Evolutionary conservation across 2,329 filamentous ascomycete genomes (phyloP).

Genomic region (Colletotrichum neosansevieriae): DNA sequence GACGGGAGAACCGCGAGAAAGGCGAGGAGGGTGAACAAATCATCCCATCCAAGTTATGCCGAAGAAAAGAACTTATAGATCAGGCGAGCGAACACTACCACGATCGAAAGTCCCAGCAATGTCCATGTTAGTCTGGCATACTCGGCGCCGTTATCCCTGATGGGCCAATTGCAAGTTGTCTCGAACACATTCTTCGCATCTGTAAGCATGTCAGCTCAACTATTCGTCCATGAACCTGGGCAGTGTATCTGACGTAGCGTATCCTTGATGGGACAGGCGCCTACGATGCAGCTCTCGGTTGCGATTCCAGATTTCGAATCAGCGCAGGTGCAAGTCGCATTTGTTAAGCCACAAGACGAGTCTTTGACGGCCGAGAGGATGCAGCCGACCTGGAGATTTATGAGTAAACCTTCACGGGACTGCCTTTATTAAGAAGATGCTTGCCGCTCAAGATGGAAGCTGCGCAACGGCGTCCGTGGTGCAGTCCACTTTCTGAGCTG

Average conservation of each 20-base stretch:
- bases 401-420: background rate
- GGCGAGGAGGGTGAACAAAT: slow-evolving; percentile 45
- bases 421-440: slow-evolving; percentile 13
- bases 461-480: slow-evolving; percentile 35
- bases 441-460: slow-evolving; percentile 49
- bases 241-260: slow-evolving; percentile 23
- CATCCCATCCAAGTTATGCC: slow-evolving; percentile 47
- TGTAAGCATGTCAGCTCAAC: background rate
- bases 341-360: slow-evolving; percentile 25
- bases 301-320: slow-evolving; percentile 21
- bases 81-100: slow-evolving; percentile 52
- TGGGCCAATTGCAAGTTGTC: slow-evolving; percentile 25
- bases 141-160: slow-evolving; percentile 24
- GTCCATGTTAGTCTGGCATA: slow-evolving; percentile 27
- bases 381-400: slow-evolving; percentile 17
- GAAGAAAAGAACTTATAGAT: slow-evolving; percentile 45
- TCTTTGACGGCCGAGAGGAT: slow-evolving; percentile 18
- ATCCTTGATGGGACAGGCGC: slow-evolving; percentile 25
- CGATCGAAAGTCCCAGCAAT: slow-evolving; percentile 18
- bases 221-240: background rate
- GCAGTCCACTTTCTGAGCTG: slow-evolving; percentile 25
- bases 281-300: slow-evolving; percentile 30
- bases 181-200: slow-evolving; percentile 29
- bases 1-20: slow-evolving; percentile 43
- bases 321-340: slow-evolving; percentile 29